Evolutionary conservation across 2,329 filamentous ascomycete species (phyloP).

Genomic region (Xylaria sp.): DNA sequence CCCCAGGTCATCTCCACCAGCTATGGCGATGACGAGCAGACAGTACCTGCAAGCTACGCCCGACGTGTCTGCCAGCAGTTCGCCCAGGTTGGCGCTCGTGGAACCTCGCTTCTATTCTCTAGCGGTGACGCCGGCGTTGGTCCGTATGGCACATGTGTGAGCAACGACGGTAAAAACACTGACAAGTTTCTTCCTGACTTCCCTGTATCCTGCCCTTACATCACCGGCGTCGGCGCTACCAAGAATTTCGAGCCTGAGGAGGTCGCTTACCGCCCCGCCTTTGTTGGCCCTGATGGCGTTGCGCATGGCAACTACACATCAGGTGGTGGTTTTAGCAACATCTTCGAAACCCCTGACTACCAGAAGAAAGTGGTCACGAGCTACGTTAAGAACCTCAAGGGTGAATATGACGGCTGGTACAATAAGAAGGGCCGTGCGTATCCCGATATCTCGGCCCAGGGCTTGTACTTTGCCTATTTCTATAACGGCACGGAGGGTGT

Average conservation of each 20-base stretch:
- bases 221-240: slow-evolving; percentile 50
- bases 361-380: slow-evolving; percentile 52
- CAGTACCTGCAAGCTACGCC: slow-evolving; percentile 64
- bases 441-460: slow-evolving; percentile 56
- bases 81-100: slow-evolving; percentile 64
- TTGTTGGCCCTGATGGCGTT: slow-evolving; percentile 42
- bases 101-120: slow-evolving; percentile 62
- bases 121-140: slow-evolving; percentile 62
- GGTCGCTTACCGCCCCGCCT: slow-evolving; percentile 52
- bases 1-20: slow-evolving; percentile 69
- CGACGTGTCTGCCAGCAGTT: slow-evolving; percentile 64
- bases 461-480: slow-evolving; percentile 49
- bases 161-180: slow-evolving; percentile 67
- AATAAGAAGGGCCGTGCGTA: slow-evolving; percentile 58
- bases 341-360: slow-evolving; percentile 56
- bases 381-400: slow-evolving; percentile 56
- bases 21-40: slow-evolving; percentile 69
- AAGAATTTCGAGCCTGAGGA: slow-evolving; percentile 51
- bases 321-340: slow-evolving; percentile 60
- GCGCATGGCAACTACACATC: slow-evolving; percentile 39
- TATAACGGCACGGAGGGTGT: slow-evolving; percentile 51
- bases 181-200: slow-evolving; percentile 65
- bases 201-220: slow-evolving; percentile 58
- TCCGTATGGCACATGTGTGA: slow-evolving; percentile 54
- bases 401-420: slow-evolving; percentile 57